phyloP scores from a whole-genome alignment of 768 basidiomycete species.

The Baorangia bicolor region DNA sequence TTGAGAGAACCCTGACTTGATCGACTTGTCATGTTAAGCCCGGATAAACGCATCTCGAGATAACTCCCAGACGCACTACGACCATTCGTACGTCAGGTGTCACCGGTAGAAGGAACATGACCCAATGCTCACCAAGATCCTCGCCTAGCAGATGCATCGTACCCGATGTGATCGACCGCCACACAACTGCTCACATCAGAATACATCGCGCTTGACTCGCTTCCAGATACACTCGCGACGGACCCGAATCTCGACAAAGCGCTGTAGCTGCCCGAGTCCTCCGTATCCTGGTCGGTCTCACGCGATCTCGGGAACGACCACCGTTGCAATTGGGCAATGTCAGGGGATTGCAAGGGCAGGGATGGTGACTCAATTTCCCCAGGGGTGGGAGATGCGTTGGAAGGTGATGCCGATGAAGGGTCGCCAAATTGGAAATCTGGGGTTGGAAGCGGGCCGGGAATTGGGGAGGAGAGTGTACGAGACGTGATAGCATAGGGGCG shows the following conservation, averaged over 20 bases:
- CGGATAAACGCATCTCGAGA: conserved; percentile 32
- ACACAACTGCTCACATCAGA: conserved; percentile 43
- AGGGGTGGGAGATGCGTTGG: conserved; percentile 49
- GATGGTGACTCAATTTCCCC: conserved; percentile 40
- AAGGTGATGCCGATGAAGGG: conserved; percentile 45
- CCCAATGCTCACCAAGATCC: conserved; percentile 27
- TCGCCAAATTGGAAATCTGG: conserved; percentile 66
- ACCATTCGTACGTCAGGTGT: conserved; percentile 22
- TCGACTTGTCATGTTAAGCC: conserved; percentile 31
- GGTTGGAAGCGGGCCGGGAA: conserved; percentile 55
- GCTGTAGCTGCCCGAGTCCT: conserved; percentile 52
- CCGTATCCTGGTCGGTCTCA: conserved; percentile 48
- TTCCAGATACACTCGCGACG: conserved; percentile 57
- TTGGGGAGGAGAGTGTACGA: conserved; percentile 47
- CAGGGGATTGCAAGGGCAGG: conserved; percentile 42
- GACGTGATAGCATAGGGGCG: conserved; percentile 48
- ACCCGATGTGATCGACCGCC: conserved; percentile 30
- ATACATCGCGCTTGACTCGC: conserved; percentile 55
- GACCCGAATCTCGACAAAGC: conserved; percentile 56
- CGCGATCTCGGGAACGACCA: conserved; percentile 44
- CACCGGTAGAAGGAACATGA: conserved; percentile 20
- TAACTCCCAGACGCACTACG: conserved; percentile 29
- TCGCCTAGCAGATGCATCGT: conserved; percentile 35
- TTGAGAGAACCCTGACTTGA: conserved; percentile 35
- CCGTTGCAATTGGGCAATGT: conserved; percentile 34